These are phyloP conservation scores for Neofusicoccum kwambonambiense DNA, from an alignment of 2,329 filamentous ascomycete genomes.

Conservation along the genomic window DNA sequence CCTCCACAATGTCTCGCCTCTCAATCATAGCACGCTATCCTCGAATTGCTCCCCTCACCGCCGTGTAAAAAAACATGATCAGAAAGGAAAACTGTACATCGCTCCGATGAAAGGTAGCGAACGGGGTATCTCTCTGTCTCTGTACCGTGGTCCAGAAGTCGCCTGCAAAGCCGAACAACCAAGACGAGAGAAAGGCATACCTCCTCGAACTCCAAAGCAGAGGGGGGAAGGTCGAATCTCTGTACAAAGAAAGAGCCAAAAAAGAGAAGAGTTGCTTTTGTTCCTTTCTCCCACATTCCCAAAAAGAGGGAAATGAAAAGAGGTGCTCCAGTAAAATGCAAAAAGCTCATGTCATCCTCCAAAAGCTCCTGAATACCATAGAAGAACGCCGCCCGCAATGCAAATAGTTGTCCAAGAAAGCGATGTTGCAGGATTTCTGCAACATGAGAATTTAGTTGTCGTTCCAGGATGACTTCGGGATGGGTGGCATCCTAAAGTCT, in stretches of 20 bases:
- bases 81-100: neutral
- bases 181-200: constrained; percentile 6
- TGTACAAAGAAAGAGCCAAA: constrained; percentile 5
- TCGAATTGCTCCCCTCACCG: neutral
- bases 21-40: neutral
- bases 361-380: neutral
- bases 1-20: neutral
- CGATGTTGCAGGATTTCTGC: neutral
- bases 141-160: constrained; percentile 16
- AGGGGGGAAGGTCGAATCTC: neutral
- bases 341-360: neutral
- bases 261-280: neutral
- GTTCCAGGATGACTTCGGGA: constrained; percentile 4
- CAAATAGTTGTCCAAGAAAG: constrained; percentile 1
- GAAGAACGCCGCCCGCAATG: constrained; percentile 17
- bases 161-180: constrained; percentile 11
- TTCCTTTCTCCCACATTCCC: neutral
- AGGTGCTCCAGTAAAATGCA: neutral
- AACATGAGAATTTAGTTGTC: neutral
- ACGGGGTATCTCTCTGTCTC: constrained; percentile 13
- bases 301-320: neutral
- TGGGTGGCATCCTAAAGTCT: constrained; percentile 50
- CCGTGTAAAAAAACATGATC: neutral
- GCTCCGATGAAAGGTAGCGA: neutral
- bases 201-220: neutral